Evolutionary conservation across 164 flowering plant species (phyloP).

Genomic region (Kingdonia uniflora): DNA sequence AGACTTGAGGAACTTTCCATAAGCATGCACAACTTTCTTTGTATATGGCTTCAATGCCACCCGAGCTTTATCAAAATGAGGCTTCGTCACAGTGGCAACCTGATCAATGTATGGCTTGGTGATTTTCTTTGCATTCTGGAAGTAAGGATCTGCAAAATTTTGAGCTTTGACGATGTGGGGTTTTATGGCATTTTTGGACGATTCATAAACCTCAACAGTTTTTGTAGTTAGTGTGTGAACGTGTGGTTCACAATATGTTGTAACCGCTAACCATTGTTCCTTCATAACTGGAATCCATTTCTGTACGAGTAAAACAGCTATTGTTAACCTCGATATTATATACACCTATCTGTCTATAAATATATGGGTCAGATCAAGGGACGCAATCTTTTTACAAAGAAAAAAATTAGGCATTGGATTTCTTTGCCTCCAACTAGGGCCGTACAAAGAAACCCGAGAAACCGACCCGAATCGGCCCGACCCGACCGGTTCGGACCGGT

Average conservation of each 20-base stretch:
- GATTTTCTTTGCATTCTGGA: conserved; percentile 59
- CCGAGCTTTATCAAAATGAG: conserved; percentile 67
- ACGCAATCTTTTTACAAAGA: too few species aligned
- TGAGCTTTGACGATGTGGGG: conserved; percentile 59
- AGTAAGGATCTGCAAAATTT: conserved; percentile 62
- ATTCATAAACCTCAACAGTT: conserved; percentile 50
- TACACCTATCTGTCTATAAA: too few species aligned
- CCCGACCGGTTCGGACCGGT: too few species aligned
- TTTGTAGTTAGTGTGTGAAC: conserved; percentile 35
- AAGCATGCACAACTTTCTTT: conserved; percentile 37
- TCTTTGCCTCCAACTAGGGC: too few species aligned
- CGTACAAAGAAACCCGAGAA: too few species aligned
- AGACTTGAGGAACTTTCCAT: conserved; percentile 49
- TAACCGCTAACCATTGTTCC: conserved; percentile 50
- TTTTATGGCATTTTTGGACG: conserved; percentile 43
- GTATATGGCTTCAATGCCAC: conserved; percentile 66
- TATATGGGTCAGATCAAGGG: too few species aligned
- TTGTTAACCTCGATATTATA: too few species aligned
- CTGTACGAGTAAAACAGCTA: conserved; percentile 23
- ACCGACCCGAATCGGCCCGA: too few species aligned
- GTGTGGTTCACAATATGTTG: conserved; percentile 52
- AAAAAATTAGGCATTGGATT: too few species aligned
- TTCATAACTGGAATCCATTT: conserved; percentile 60
- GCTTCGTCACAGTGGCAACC: conserved; percentile 48
- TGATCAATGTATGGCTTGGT: conserved; percentile 72